Base-by-base conservation (phyloP, 805 yeast genomes). In the Candida caryicola region DNA sequence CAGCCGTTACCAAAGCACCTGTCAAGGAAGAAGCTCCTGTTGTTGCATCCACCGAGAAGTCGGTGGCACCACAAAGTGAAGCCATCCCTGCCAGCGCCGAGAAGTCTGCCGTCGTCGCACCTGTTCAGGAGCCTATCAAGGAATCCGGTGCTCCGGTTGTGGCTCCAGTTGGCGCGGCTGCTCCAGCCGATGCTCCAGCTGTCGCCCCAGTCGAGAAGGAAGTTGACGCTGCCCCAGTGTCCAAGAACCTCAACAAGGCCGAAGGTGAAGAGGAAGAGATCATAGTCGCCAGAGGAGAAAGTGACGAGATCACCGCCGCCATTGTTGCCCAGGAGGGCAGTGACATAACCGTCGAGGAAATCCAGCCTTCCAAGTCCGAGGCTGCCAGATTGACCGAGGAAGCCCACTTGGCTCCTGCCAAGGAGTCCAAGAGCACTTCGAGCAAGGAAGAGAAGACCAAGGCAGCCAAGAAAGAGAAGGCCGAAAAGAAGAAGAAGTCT, bases 291-390 rank as follows among this genome's bases (percentile, higher is more conserved):
- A 62, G 60, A 34, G 73, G 72, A 18, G 55, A 53, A 3, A 51
- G 55, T 31, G 48, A 55, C 27, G 63, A 59, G 23, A 53, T 64
- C 34, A 66, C 58, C 39, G 57, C 62, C 32, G 64, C 60, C 31
- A 54, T 66, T 35, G 55, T 52, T 28, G 67, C 69, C 33, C 53
- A 55, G 37, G 68, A 57, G 46, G 58, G 58, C 23, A 64, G 62
- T 27, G 64, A 60, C 29, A 66, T 62, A 12, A 55, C 62, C 19
- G 57, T 68, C 28, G 73, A 68, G 52, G 71, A 69, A 50, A 60
- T 69, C 47, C 52, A 65, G 48, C 73, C 73, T 15, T 62, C 69
- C 26, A 60, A 54, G 21, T 56, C 65, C 19, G 71, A 69, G 52
- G 65, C 62, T 27, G 58, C 55, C 31, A 54, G 56, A 47, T 59